Evolutionary conservation across 2,329 filamentous ascomycete genomes (phyloP), one percentile per base, ranked within the genome.

Genomic region (Fusarium austroafricanum): DNA sequence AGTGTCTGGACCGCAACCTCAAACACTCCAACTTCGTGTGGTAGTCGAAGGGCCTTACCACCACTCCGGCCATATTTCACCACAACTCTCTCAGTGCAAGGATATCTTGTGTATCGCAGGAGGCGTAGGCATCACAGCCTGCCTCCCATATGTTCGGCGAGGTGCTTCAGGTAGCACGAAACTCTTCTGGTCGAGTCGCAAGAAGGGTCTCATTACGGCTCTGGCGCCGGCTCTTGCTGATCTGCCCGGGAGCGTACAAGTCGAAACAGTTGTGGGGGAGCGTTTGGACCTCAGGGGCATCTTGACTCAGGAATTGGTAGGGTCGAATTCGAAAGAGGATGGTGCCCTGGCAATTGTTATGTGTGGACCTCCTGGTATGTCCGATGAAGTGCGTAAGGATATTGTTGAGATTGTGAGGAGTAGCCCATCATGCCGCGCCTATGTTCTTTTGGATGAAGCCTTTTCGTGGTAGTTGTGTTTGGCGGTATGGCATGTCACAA

Each of bases 111-210:
- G 70, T 40, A 72, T 79, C 11, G 75, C 75, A 1, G 77, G 78
- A 14, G 77, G 77, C 7, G 75, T 78, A 1, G 76, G 76, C 18
- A 71, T 79, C 12, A 77, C 74, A 4, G 74, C 74, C 9, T 63
- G 76, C 15, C 58, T 79, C 15, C 73, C 77, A 3, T 57, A 72
- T 17, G 66, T 76, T 6, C 63, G 65, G 4, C 42, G 42, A 7
- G 61, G 58, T 14, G 61, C 40, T 20, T 43, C 35, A 11, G 63
- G 65, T 0, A 53, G 47, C 1, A 65, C 69, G 6, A 65, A 69
- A 2, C 49, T 78, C 2, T 75, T 65, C 54, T 78, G 73, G 76
- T 71, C 67, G 7, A 63, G 69, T 2, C 70, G 76, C 14, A 65
- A 64, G 20, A 47, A 52, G 5, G 62, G 55, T 10, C 56, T 77